These are phyloP conservation scores for Lenzites betulinus DNA, from an alignment of 768 basidiomycete species.

Conservation along the genomic window DNA sequence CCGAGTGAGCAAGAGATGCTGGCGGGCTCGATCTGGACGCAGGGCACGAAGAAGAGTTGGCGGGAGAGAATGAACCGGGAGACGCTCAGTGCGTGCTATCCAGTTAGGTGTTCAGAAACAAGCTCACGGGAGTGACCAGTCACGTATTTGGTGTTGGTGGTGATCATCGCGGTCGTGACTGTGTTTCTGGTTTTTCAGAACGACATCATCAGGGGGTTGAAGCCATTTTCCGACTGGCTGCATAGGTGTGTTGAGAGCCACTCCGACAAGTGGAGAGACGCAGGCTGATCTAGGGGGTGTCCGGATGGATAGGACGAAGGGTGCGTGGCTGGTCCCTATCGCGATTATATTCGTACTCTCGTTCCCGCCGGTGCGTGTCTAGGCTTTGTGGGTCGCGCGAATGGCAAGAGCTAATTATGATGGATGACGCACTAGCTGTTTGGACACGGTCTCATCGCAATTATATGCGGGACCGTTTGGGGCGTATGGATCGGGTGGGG, in stretches of 20 bases:
- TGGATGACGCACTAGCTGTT: constrained; percentile 54
- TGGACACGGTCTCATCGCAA: constrained; percentile 88
- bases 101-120: too few relatives aligned
- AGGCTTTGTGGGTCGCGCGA: not conserved
- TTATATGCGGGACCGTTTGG: constrained; percentile 89
- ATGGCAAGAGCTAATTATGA: not conserved
- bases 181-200: constrained; percentile 45
- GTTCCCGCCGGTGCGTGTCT: not conserved
- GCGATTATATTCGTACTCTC: not conserved
- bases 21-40: constrained; percentile 22
- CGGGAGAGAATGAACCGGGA: not conserved
- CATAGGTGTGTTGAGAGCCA: not conserved
- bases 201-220: constrained; percentile 65
- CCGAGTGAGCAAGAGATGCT: constrained; percentile 35
- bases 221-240: constrained; percentile 50
- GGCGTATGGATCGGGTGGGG: constrained; percentile 84
- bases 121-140: not conserved
- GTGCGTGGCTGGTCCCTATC: not conserved
- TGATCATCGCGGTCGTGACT: constrained; percentile 35
- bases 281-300: not conserved
- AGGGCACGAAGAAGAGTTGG: constrained; percentile 23
- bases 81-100: not conserved
- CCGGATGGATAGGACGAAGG: not conserved
- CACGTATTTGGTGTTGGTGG: not conserved
- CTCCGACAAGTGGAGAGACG: not conserved